Conservation (phyloP, 2,329 filamentous ascomycete genomes). For the Phaeoacremonium minimum region DNA sequence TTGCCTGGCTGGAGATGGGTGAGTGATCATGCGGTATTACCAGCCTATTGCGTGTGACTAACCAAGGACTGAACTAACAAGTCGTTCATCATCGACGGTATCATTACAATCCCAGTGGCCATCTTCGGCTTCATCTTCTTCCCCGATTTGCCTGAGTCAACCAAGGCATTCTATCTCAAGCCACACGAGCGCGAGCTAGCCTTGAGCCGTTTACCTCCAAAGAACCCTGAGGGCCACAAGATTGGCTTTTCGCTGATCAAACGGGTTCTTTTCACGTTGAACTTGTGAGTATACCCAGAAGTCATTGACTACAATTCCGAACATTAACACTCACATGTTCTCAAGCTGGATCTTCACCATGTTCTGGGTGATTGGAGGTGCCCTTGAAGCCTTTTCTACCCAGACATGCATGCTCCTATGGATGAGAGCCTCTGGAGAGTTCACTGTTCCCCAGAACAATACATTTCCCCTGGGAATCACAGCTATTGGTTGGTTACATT, state of each 20-base stretch:
- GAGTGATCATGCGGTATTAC: too few species aligned
- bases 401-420: constrained; percentile 19
- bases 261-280: constrained; percentile 18
- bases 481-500: too few species aligned
- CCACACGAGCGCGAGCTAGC: constrained; percentile 18
- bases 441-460: constrained; percentile 22
- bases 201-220: constrained; percentile 21
- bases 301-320: too few species aligned
- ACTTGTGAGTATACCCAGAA: too few species aligned
- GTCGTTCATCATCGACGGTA: constrained; percentile 35
- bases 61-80: too few species aligned
- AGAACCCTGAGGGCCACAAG: constrained; percentile 25
- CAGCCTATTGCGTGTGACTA: too few species aligned
- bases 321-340: too few species aligned
- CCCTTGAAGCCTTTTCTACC: constrained; percentile 23
- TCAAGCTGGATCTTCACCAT: constrained; percentile 30
- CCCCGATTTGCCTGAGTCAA: constrained; percentile 34
- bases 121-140: constrained; percentile 39
- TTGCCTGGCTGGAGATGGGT: constrained; percentile 41
- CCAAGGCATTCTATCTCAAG: constrained; percentile 32
- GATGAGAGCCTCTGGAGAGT: constrained; percentile 13
- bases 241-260: constrained; percentile 20
- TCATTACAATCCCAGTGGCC: constrained; percentile 42
- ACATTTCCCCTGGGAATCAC: constrained; percentile 30
- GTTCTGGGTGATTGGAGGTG: constrained; percentile 28